Base-by-base conservation (phyloP, 225 moss, liverwort and hornwort genomes). In the Polytrichum commune region DNA sequence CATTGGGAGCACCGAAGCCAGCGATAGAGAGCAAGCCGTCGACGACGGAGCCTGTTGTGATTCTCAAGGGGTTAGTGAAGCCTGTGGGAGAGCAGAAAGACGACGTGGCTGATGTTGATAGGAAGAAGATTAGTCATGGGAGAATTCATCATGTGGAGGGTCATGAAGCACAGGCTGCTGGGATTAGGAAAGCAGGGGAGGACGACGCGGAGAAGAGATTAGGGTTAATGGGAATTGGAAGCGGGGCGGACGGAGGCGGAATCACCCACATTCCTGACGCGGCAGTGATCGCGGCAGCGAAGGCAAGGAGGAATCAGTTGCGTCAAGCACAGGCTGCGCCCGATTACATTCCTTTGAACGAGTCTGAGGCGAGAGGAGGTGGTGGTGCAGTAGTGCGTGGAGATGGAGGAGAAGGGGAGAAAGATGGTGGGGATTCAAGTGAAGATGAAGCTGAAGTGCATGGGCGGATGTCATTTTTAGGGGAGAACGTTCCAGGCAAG, bases 211-310 rank as follows among this genome's bases (percentile, higher is more conserved):
- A 98, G 80, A 91, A 83, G 80, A 85, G 98, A 70, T 82, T 98
- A 71, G 93, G 88, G 75, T 86, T 95, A 84, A 98, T 98, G 98
- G 95, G 98, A 66, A 94, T 98, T 69, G 98, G 98, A 19, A 74
- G 82, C 30, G 95, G 95, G 72, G 93, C 98, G 38, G 95, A 98
- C 65, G 78, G 91, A 62, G 93, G 91, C 24, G 98, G 95, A 5
- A 89, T 95, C 22, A 98, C 98, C 18, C 95, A 93, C 63, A 98
- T 98, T 63, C 98, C 93, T 22, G 98, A 98, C 78, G 95, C 98
- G 55, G 98, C 93, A 24, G 89, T 91, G 69, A 98, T 98, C 38
- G 98, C 95, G 54, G 98, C 95, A n/a, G 95, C 95, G 19, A 98
- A 95, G 83, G 95, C 98, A 24, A 88, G 88, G 56, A 81, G 95